Conservation (phyloP, 2,329 filamentous ascomycete genomes). For the Lachnellula willkommii region DNA sequence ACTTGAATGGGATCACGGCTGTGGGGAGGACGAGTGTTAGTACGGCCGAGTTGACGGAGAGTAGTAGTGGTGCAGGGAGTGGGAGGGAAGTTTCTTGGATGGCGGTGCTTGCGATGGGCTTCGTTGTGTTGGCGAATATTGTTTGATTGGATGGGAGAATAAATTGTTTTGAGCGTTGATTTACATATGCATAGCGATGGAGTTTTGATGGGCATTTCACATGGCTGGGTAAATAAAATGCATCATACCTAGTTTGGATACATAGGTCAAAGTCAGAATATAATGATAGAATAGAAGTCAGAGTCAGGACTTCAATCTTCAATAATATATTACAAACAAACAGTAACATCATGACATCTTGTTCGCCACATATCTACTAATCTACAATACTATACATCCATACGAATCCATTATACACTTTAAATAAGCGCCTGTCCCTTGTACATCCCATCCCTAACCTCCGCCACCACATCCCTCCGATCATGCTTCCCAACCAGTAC, state of each 20-base stretch:
- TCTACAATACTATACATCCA: not conserved
- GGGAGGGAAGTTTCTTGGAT: conserved; percentile 2
- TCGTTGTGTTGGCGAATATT: conserved; percentile 20
- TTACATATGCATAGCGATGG: conserved; percentile 20
- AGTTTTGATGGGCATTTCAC: conserved; percentile 6
- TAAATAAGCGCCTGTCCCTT: conserved; percentile 72
- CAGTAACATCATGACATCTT: not conserved
- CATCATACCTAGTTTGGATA: not conserved
- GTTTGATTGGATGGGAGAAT: conserved; percentile 10
- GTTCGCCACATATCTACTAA: not conserved
- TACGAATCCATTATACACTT: not conserved
- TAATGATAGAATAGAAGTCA: too few species aligned
- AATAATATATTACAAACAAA: not conserved
- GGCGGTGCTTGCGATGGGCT: conserved; percentile 13
- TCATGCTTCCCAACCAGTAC: conserved; percentile 88
- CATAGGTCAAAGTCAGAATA: too few species aligned
- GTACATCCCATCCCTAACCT: conserved; percentile 87
- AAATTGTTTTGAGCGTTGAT: conserved; percentile 4
- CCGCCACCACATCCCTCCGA: conserved; percentile 80
- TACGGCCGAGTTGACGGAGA: conserved; percentile 19
- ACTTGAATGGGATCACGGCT: conserved; percentile 51
- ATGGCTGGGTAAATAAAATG: not conserved
- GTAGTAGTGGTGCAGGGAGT: conserved; percentile 3
- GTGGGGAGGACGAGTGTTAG: conserved; percentile 23
- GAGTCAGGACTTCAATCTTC: not conserved